These are phyloP conservation scores for Guillardia theta DNA, from an alignment of 78 protist genomes.

Conservation along the genomic window DNA sequence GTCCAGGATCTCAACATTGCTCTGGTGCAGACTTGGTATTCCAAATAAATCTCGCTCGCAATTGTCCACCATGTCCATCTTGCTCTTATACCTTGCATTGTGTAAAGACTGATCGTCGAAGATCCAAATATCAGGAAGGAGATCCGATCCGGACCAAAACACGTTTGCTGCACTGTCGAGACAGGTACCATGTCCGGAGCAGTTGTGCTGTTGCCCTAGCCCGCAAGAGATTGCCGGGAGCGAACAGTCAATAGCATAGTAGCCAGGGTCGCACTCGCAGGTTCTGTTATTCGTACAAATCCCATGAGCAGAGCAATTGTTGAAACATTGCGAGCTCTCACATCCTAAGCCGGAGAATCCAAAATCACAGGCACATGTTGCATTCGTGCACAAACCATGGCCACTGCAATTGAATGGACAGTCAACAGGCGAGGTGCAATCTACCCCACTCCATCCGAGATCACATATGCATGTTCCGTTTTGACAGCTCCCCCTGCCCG, in stretches of 20 bases:
- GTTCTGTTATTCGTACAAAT: neutral
- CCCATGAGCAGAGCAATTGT: neutral
- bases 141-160: too few species aligned
- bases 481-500: neutral
- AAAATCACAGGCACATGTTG: neutral
- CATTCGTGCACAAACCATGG: neutral
- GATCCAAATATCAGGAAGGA: too few species aligned
- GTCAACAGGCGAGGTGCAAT: neutral
- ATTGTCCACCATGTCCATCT: too few species aligned
- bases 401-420: neutral
- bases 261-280: conserved; percentile 11
- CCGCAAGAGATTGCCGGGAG: neutral
- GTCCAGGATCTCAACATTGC: too few species aligned
- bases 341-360: neutral
- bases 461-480: neutral
- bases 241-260: neutral
- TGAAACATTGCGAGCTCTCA: neutral
- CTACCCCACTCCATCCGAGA: neutral
- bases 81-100: too few species aligned
- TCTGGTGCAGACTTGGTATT: too few species aligned
- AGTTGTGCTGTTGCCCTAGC: neutral
- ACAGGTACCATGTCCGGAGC: neutral
- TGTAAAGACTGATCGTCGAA: too few species aligned
- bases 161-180: too few species aligned
- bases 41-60: too few species aligned